Evolutionary conservation across 2,329 filamentous ascomycete species (phyloP).

Genomic region (Fusarium brachygibbosum): DNA sequence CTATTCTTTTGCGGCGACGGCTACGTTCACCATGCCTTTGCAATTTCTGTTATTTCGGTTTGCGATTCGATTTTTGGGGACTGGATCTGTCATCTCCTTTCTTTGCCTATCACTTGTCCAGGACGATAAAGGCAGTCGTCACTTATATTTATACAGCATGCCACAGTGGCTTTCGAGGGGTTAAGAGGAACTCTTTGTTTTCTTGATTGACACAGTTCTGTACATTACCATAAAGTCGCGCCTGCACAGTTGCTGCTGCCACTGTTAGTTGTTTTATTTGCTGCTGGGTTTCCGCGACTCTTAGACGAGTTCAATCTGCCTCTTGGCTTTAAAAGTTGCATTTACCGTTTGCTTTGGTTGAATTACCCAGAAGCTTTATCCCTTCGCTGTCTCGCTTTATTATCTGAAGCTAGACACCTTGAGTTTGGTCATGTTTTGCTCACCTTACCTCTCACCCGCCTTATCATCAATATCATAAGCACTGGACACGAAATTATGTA

Average conservation of each 20-base stretch:
- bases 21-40: slow-evolving; percentile 46
- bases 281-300: slow-evolving; percentile 52
- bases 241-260: slow-evolving; percentile 58
- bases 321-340: slow-evolving; percentile 53
- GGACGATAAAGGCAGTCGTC: slow-evolving; percentile 49
- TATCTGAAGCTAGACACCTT: slow-evolving; percentile 29
- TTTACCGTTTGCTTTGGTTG: slow-evolving; percentile 46
- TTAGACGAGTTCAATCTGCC: slow-evolving; percentile 56
- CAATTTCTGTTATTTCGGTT: slow-evolving; percentile 26
- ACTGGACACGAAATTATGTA: slow-evolving; percentile 17
- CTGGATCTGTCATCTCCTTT: slow-evolving; percentile 52
- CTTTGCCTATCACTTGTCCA: slow-evolving; percentile 35
- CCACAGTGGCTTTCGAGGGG: slow-evolving; percentile 53
- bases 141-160: slow-evolving; percentile 50
- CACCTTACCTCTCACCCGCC: slow-evolving; percentile 2
- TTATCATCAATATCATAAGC: slow-evolving; percentile 23
- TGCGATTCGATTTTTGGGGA: slow-evolving; percentile 35
- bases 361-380: slow-evolving; percentile 21
- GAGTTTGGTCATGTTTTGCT: slow-evolving; percentile 37
- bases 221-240: slow-evolving; percentile 68
- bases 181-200: slow-evolving; percentile 55
- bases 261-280: slow-evolving; percentile 53
- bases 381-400: slow-evolving; percentile 42
- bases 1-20: slow-evolving; percentile 39
- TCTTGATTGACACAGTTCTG: slow-evolving; percentile 60